These are phyloP conservation scores for Medakamo hakoo DNA, from an alignment of 139 green algal species.

Conservation along the genomic window DNA sequence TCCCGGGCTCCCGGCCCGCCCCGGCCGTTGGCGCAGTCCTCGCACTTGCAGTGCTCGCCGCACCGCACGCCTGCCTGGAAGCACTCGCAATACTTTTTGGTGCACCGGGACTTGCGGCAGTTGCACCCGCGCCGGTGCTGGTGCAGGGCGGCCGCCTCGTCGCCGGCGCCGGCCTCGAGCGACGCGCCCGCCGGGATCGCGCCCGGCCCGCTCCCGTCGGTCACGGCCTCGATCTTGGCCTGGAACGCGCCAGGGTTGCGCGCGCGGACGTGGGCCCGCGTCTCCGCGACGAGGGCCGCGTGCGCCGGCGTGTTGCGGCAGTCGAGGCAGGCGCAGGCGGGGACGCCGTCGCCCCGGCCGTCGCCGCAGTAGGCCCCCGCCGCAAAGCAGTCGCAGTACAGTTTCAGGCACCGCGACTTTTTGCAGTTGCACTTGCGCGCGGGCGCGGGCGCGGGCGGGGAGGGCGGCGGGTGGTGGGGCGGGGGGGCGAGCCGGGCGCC, in stretches of 20 bases:
- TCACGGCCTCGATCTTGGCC: conserved; percentile 31
- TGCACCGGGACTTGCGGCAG: conserved; percentile 73
- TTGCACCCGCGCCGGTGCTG: conserved; percentile 65
- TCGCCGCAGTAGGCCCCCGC: conserved; percentile 38
- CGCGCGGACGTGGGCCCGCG: conserved; percentile 25
- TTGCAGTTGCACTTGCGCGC: conserved; percentile 84
- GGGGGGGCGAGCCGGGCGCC: no score
- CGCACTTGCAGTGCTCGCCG: conserved; percentile 72
- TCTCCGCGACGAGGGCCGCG: conserved; percentile 14
- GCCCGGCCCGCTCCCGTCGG: no score
- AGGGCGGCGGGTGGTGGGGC: background rate
- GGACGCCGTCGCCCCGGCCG: no score
- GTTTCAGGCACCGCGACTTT: conserved; percentile 73
- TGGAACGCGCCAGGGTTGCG: conserved; percentile 45
- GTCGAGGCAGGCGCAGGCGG: conserved; percentile 44
- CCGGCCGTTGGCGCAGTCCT: conserved; percentile 41
- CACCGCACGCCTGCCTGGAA: conserved; percentile 75
- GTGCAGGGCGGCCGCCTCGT: background rate
- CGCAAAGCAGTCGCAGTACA: conserved; percentile 83
- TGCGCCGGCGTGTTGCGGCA: conserved; percentile 37
- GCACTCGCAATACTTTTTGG: conserved; percentile 99
- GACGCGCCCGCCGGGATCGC: no score
- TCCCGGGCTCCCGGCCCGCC: conserved; percentile 7
- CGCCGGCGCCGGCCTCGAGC: conserved; percentile 1
- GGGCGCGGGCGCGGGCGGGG: no score